These are phyloP conservation scores for Aspergillus versicolor DNA, from an alignment of 2,329 filamentous ascomycete species.

Conservation along the genomic window DNA sequence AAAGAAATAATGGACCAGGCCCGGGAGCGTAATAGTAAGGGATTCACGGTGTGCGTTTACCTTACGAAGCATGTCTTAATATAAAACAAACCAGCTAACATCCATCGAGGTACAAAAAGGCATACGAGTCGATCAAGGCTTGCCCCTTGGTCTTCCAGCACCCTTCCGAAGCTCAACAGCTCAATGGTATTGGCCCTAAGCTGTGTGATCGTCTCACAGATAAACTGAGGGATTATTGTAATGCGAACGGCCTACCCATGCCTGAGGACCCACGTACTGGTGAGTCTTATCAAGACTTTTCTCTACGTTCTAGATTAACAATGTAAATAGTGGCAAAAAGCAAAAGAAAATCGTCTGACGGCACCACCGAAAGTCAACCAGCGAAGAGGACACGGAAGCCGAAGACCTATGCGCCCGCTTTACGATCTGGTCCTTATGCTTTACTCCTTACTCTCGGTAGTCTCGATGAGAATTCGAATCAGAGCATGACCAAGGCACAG, in stretches of 20 bases:
- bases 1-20: slow-evolving; percentile 75
- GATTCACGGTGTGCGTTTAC: slow-evolving; percentile 51
- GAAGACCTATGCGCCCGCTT: slow-evolving; percentile 69
- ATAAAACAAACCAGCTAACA: slow-evolving; percentile 9
- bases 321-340: slow-evolving; percentile 20
- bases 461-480: slow-evolving; percentile 53
- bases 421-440: slow-evolving; percentile 74
- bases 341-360: slow-evolving; percentile 32
- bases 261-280: slow-evolving; percentile 57
- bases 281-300: slow-evolving; percentile 3
- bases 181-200: slow-evolving; percentile 73
- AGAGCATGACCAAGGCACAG: slow-evolving; percentile 65
- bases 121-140: slow-evolving; percentile 72
- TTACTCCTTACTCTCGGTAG: slow-evolving; percentile 66
- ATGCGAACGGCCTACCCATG: slow-evolving; percentile 66
- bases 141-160: slow-evolving; percentile 71
- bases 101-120: slow-evolving; percentile 64
- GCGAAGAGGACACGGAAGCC: slow-evolving; percentile 57
- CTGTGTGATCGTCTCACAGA: slow-evolving; percentile 69
- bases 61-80: not conserved
- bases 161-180: slow-evolving; percentile 68
- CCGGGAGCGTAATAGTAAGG: slow-evolving; percentile 68
- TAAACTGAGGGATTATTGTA: slow-evolving; percentile 56
- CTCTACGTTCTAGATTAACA: slow-evolving; percentile 6
- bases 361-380: slow-evolving; percentile 33